Conservation (phyloP, 805 yeast species). For the Cyberlindnera amylophila region DNA sequence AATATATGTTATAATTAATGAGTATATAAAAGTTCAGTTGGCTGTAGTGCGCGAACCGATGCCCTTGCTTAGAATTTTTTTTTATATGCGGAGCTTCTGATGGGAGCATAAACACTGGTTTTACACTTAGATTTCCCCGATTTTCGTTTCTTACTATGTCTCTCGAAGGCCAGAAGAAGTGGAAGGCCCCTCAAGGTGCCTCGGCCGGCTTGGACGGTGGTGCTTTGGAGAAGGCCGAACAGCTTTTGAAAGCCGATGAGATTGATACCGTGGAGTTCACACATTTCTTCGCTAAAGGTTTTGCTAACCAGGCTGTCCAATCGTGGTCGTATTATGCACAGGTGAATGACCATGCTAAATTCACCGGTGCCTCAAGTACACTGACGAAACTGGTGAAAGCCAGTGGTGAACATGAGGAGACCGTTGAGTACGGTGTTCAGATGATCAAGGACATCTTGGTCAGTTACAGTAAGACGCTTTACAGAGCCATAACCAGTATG, state of each 20-base stretch:
- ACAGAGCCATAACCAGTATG: constrained; percentile 58
- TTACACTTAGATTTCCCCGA: too few relatives aligned
- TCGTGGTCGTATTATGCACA: constrained; percentile 46
- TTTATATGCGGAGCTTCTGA: background rate
- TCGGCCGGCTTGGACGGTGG: constrained; percentile 14
- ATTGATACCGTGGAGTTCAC: constrained; percentile 21
- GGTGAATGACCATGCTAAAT: constrained; percentile 47
- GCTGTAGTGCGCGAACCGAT: constrained; percentile 1
- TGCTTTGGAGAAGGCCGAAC: constrained; percentile 20
- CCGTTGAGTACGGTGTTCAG: constrained; percentile 30
- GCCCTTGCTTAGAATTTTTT: background rate
- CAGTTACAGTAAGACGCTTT: constrained; percentile 57
- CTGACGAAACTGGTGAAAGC: constrained; percentile 36
- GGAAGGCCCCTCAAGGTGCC: constrained; percentile 13
- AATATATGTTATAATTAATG: background rate
- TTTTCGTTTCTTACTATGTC: constrained; percentile 2
- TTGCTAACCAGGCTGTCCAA: constrained; percentile 36
- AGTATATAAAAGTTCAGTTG: background rate
- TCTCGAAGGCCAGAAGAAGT: constrained; percentile 11
- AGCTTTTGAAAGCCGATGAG: constrained; percentile 10
- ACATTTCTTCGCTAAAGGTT: constrained; percentile 34
- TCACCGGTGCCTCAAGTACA: constrained; percentile 41
- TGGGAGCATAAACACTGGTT: too few relatives aligned
- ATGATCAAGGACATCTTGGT: constrained; percentile 51
- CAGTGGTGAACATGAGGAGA: constrained; percentile 12